Conservation (phyloP, 2,329 filamentous ascomycete genomes). For the Dactylonectria estremocensis region DNA sequence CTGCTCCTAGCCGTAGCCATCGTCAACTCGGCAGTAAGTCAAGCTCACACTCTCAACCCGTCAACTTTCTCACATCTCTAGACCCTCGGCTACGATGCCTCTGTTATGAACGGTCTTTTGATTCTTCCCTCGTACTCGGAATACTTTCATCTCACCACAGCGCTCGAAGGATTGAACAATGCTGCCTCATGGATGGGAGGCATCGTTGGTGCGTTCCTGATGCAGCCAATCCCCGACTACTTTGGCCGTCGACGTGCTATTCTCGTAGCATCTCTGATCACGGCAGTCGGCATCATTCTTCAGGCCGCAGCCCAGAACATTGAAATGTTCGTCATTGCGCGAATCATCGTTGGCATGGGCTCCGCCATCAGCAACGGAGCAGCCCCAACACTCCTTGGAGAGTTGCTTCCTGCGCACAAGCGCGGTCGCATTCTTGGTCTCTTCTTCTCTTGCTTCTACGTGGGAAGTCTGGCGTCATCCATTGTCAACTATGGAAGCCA, state of each 20-base stretch:
- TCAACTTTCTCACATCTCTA: background rate
- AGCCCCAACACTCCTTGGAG: conserved; percentile 63
- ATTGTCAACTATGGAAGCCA: conserved; percentile 43
- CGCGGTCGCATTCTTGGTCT: conserved; percentile 38
- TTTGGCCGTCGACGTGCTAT: conserved; percentile 47
- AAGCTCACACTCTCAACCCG: background rate
- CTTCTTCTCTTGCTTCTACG: conserved; percentile 48
- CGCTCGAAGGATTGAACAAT: conserved; percentile 69
- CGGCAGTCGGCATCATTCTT: conserved; percentile 61
- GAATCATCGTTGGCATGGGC: conserved; percentile 65
- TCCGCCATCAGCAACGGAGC: conserved; percentile 59
- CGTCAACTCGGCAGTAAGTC: conserved; percentile 33
- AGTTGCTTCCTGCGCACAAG: conserved; percentile 59
- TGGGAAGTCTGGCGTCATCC: conserved; percentile 49
- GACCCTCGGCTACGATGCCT: conserved; percentile 60
- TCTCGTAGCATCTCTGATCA: conserved; percentile 53
- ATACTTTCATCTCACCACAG: conserved; percentile 69
- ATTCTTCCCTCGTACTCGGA: conserved; percentile 70
- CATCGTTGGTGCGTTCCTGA: conserved; percentile 60
- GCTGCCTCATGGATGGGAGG: conserved; percentile 69
- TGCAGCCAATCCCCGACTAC: conserved; percentile 55
- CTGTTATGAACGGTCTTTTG: conserved; percentile 71
- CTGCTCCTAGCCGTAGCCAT: conserved; percentile 26
- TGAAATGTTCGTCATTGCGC: conserved; percentile 64
- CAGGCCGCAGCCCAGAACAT: conserved; percentile 66